Base-by-base conservation (phyloP, 768 basidiomycete genomes). In the Mycena epipterygia region DNA sequence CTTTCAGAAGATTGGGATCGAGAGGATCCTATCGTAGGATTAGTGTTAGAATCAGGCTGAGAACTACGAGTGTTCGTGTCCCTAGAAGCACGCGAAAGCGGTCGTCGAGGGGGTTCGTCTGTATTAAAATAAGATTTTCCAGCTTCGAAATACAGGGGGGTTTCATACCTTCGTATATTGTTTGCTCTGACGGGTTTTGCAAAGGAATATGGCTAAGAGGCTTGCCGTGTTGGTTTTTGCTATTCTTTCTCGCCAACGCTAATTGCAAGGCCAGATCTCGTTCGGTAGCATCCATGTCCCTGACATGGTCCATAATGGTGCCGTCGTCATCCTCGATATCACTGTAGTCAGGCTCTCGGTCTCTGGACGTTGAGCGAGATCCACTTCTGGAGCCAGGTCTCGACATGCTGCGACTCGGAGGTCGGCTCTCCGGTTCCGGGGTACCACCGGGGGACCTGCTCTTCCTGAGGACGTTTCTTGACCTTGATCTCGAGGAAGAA, bases 211-310 rank as follows among this genome's bases (percentile, higher is more conserved):
- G 73, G 51, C 79, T 74, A 13, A 83, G 67, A 49, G 82, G 76
- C 55, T 87, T 86, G 21, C 84, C 86, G 67, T 89, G 87, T 74
- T 95, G 95, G 78, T 87, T 93, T 76, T 91, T 86, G 77, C 95
- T 95, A 77, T 98, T 98, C 73, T 89, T 88, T 68, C 94, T 85
- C 7, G 96, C 96, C 56, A 97, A 83, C 71, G 94, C 94, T 59
- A 98, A 81, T 55, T 92, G 91, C 82, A 89, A 85, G 25, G 91
- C 87, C 61, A 97, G 84, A 77, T 97, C 93, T 74, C 88, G 87
- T 76, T 95, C 94, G 19, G 92, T 93, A 57, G 88, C 84, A 71
- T 94, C 91, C 71, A 88, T 80, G 6, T 79, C 81, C 72, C 77
- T 84, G 72, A 78, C 75, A 61, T 80, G 77, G 14, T 80, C 79